Base-by-base conservation (phyloP, 2,329 filamentous ascomycete species). In the Fusarium armeniacum region DNA sequence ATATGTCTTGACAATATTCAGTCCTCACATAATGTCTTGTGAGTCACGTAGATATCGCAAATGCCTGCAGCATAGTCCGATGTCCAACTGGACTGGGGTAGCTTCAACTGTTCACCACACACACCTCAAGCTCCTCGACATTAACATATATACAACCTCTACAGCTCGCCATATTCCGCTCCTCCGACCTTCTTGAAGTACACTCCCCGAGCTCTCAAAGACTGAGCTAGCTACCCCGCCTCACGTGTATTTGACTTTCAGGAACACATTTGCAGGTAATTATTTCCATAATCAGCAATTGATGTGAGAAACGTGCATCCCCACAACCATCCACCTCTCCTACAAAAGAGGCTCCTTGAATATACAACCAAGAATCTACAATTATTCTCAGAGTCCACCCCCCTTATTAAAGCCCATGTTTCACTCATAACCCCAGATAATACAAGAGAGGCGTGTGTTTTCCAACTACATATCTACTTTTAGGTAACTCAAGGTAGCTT, bases 141-240 rank as follows among this genome's bases (percentile, higher is more conserved):
- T 24, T 32, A 13, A 40, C 35, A 52, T 35, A 52, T 35, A 22
- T 20, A 24, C 36, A 63, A 45, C 22, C 44, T 38, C 45, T 38
- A 18, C n/a, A 57, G 15, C 60, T 50, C 26, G 18, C 51, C 32
- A 55, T 47, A 40, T 62, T 72, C 62, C 65, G 44, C 38, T 72
- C 49, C 62, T 51, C 62, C 62, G 62, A 38, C 18, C 18, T 44
- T 58, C 20, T 43, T 33, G 15, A 41, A 30, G 32, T 32, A 54
- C 68, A 65, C 67, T 66, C 60, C 36, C 50, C 60, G 47, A 58
- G 60, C 60, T 65, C 35, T 38, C 20, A 36, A 63, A 46, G 24
- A 13, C 24, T 33, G 22, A 55, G 36, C 47, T 49, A 59, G 44
- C 51, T 56, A 56, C 69, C 61, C 65, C 68, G 61, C 68, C 67